These are phyloP conservation scores for Mucor velutinosus DNA, from an alignment of 371 early-diverging fungal species.

Conservation along the genomic window DNA sequence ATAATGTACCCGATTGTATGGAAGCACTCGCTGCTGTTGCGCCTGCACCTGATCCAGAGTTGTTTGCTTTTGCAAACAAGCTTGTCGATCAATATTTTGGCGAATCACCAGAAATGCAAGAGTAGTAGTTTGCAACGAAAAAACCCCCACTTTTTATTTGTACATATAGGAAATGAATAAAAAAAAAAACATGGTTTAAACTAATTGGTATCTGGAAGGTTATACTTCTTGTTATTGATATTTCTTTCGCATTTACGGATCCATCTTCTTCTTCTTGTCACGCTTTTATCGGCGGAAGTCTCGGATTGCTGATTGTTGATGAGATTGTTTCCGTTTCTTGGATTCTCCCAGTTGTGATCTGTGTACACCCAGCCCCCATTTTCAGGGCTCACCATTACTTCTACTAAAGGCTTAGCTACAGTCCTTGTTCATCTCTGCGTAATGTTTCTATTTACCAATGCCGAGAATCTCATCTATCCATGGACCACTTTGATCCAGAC, in stretches of 20 bases:
- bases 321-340: background rate
- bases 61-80: slow-evolving; percentile 27
- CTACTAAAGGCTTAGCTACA: slow-evolving; percentile 5
- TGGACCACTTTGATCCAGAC: slow-evolving; percentile 42
- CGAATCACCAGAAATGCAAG: slow-evolving; percentile 24
- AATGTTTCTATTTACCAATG: slow-evolving; percentile 30
- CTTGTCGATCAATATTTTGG: slow-evolving; percentile 30
- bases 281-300: background rate
- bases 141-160: background rate
- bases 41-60: slow-evolving; percentile 30
- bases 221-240: background rate
- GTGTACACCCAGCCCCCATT: slow-evolving; percentile 43
- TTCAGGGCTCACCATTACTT: slow-evolving; percentile 28
- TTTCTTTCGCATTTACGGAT: slow-evolving; percentile 22
- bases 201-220: background rate
- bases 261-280: slow-evolving; percentile 32
- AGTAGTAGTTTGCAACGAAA: background rate
- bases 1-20: slow-evolving; percentile 30
- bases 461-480: slow-evolving; percentile 47
- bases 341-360: slow-evolving; percentile 30
- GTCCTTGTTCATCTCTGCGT: background rate
- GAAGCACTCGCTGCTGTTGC: slow-evolving; percentile 30
- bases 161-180: background rate
- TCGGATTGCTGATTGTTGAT: background rate
- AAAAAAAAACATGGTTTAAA: background rate